Evolutionary conservation across 305 asterid species (phyloP).

Genomic region (Ilex paraguariensis): DNA sequence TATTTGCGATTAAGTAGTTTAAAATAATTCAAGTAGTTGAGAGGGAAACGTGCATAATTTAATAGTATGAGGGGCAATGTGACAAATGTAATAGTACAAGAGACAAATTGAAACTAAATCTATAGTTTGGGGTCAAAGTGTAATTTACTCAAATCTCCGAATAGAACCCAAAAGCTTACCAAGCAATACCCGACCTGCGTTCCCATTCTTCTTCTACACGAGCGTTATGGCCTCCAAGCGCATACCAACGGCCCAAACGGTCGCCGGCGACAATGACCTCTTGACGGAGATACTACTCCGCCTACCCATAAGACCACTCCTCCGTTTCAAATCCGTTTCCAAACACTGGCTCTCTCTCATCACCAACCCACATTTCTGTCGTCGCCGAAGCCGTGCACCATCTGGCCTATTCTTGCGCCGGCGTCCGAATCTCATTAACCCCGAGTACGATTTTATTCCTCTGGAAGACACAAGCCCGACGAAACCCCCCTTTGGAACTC

Average conservation of each 20-base stretch:
- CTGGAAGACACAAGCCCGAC: constrained; percentile 5
- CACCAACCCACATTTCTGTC: constrained; percentile 18
- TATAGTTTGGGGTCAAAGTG: too few species aligned
- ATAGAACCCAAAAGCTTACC: too few species aligned
- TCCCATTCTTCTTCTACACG: too few species aligned
- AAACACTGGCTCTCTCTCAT: constrained; percentile 34
- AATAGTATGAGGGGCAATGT: too few species aligned
- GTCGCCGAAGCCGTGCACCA: constrained; percentile 20
- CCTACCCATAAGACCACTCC: constrained; percentile 33
- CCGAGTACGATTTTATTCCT: constrained; percentile 16
- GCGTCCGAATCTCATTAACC: background rate
- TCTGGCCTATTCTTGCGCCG: constrained; percentile 23
- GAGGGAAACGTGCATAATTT: too few species aligned
- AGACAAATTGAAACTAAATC: too few species aligned
- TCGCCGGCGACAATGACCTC: constrained; percentile 26
- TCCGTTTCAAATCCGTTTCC: constrained; percentile 30
- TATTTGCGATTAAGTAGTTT: too few species aligned
- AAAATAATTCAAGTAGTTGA: too few species aligned
- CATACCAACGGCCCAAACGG: constrained; percentile 16
- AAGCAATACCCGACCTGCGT: too few species aligned
- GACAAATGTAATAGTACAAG: too few species aligned
- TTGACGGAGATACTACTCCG: constrained; percentile 22
- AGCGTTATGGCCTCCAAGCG: background rate
- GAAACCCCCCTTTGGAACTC: constrained; percentile 15
- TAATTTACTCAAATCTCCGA: too few species aligned